These are phyloP conservation scores for Albifimbria verrucaria DNA, from an alignment of 2,329 filamentous ascomycete genomes.

Conservation along the genomic window DNA sequence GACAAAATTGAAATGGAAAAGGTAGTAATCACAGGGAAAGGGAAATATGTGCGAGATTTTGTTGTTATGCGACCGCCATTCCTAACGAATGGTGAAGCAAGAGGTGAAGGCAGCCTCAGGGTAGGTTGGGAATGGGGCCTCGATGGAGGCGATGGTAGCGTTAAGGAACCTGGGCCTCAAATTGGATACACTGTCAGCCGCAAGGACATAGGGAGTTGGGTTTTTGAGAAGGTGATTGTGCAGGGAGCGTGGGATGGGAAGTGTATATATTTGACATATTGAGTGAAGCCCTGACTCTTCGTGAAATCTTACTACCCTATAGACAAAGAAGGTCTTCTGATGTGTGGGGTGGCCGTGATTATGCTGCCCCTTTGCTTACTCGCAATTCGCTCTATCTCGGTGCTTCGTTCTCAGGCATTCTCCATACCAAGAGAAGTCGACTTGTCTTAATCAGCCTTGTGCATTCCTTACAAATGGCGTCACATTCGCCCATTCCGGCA, in stretches of 20 bases:
- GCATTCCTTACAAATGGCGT: conserved; percentile 13
- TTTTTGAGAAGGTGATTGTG: neutral
- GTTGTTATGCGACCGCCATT: conserved; percentile 3
- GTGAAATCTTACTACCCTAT: too few relatives aligned
- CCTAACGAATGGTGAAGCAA: conserved; percentile 3
- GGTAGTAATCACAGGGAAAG: neutral
- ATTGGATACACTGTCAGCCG: conserved; percentile 3
- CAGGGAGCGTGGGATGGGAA: conserved; percentile 1
- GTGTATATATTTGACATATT: neutral
- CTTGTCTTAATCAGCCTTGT: too few relatives aligned
- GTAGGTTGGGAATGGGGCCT: conserved; percentile 5
- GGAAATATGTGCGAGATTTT: neutral
- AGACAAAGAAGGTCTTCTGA: too few relatives aligned
- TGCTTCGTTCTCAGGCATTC: too few relatives aligned
- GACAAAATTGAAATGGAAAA: conserved; percentile 4
- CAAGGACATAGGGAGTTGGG: neutral
- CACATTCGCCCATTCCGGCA: conserved; percentile 18
- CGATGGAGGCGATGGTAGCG: neutral
- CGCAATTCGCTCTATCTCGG: too few relatives aligned
- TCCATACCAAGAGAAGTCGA: too few relatives aligned
- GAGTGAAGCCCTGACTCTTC: too few relatives aligned
- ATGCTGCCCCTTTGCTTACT: too few relatives aligned
- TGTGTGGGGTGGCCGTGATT: too few relatives aligned
- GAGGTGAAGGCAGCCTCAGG: neutral
- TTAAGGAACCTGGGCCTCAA: conserved; percentile 1